Evolutionary conservation across 306 rosid species (phyloP).

Genomic region (Herpetospermum pedunculosum): DNA sequence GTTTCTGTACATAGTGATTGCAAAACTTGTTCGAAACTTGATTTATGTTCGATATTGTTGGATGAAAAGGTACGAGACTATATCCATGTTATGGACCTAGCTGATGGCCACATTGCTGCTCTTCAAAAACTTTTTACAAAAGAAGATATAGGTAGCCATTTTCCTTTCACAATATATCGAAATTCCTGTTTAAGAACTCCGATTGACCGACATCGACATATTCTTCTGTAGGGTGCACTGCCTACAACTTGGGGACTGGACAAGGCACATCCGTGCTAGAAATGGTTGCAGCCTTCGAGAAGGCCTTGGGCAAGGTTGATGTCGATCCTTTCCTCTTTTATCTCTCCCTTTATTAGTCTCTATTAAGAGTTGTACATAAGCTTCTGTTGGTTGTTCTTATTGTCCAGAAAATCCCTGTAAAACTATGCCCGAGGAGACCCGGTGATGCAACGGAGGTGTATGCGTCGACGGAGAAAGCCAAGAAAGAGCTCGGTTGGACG

Average conservation of each 20-base stretch:
- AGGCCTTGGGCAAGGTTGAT: constrained; percentile 67
- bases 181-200: background rate
- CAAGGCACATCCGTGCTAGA: constrained; percentile 81
- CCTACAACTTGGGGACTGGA: constrained; percentile 90
- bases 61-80: constrained; percentile 73
- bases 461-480: constrained; percentile 80
- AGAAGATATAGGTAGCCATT: constrained; percentile 43
- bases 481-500: constrained; percentile 84
- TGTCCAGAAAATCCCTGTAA: constrained; percentile 62
- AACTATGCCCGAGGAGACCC: constrained; percentile 64
- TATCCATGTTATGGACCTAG: constrained; percentile 96
- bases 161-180: background rate
- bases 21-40: background rate
- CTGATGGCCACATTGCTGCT: constrained; percentile 98
- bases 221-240: constrained; percentile 55
- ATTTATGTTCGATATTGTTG: background rate
- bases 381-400: background rate
- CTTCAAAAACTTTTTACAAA: constrained; percentile 59
- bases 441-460: constrained; percentile 93
- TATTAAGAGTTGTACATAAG: background rate
- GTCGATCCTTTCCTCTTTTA: background rate
- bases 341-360: background rate
- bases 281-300: constrained; percentile 87
- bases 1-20: background rate
- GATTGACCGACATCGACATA: background rate